Conservation (phyloP, 2,329 filamentous ascomycete genomes). For the Xylaria sp. region DNA sequence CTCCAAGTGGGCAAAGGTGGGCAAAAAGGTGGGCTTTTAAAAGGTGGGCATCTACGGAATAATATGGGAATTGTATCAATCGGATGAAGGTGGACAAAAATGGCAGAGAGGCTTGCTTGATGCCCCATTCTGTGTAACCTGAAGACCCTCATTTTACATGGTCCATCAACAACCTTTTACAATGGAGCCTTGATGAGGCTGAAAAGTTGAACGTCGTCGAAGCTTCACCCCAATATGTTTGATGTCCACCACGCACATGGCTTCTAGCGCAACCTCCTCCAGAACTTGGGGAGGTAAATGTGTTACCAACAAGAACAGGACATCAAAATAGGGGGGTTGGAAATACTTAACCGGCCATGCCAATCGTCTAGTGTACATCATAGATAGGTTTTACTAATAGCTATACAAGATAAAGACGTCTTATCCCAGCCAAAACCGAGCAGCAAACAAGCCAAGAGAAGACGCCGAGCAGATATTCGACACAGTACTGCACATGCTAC, state of each 20-base stretch:
- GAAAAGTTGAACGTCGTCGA: conserved; percentile 40
- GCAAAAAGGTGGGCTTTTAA: conserved; percentile 29
- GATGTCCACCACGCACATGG: conserved; percentile 44
- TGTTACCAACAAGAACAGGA: background rate
- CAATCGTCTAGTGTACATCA: background rate
- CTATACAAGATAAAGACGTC: background rate
- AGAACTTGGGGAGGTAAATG: background rate
- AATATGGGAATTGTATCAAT: conserved; percentile 33
- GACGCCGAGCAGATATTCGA: background rate
- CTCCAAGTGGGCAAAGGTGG: conserved; percentile 38
- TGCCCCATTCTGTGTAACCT: conserved; percentile 49
- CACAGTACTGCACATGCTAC: background rate
- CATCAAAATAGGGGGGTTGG: background rate
- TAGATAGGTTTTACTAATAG: background rate
- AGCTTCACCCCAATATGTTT: conserved; percentile 33
- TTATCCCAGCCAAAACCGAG: background rate
- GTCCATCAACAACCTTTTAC: conserved; percentile 41
- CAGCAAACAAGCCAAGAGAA: background rate
- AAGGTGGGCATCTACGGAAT: conserved; percentile 40
- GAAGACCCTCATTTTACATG: conserved; percentile 45
- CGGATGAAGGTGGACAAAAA: conserved; percentile 36
- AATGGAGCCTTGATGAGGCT: conserved; percentile 45
- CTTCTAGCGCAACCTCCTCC: conserved; percentile 31
- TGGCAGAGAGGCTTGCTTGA: conserved; percentile 39
- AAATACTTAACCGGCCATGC: background rate